Conservation (phyloP, 805 yeast species). For the Yamadazyma ubonensis region DNA sequence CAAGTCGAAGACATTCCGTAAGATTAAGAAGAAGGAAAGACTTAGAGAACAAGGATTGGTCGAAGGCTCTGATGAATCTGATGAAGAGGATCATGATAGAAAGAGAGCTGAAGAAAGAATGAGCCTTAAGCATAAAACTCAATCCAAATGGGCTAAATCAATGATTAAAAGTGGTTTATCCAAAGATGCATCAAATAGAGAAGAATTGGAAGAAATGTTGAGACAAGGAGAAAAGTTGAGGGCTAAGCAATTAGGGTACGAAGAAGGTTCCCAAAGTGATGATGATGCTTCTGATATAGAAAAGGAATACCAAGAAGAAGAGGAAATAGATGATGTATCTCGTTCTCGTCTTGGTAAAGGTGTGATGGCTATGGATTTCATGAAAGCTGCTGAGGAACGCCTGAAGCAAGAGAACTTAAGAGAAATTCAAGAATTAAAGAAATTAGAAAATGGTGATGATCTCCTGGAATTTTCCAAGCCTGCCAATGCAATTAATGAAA, state of each 20-base stretch:
- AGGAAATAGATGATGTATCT: slow-evolving; percentile 34
- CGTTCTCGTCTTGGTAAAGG: slow-evolving; percentile 70
- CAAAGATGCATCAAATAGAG: slow-evolving; percentile 79
- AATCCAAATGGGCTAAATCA: slow-evolving; percentile 85
- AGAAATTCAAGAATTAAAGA: slow-evolving; percentile 50
- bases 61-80: slow-evolving; percentile 54
- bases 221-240: slow-evolving; percentile 79
- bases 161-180: slow-evolving; percentile 88
- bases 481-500: slow-evolving; percentile 46
- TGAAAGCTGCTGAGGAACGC: slow-evolving; percentile 83
- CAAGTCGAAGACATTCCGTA: slow-evolving; percentile 86
- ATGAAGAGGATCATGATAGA: slow-evolving; percentile 62
- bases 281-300: slow-evolving; percentile 50
- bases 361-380: slow-evolving; percentile 89
- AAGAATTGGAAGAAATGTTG: slow-evolving; percentile 92
- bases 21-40: slow-evolving; percentile 81
- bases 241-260: slow-evolving; percentile 66
- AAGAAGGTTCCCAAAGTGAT: slow-evolving; percentile 54
- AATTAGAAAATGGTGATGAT: slow-evolving; percentile 42
- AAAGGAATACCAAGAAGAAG: slow-evolving; percentile 35
- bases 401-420: slow-evolving; percentile 58
- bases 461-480: slow-evolving; percentile 37
- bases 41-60: slow-evolving; percentile 67
- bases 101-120: slow-evolving; percentile 89
- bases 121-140: slow-evolving; percentile 85